Evolutionary conservation across 805 yeast species (phyloP).

Genomic region (Cephaloascus fragrans): DNA sequence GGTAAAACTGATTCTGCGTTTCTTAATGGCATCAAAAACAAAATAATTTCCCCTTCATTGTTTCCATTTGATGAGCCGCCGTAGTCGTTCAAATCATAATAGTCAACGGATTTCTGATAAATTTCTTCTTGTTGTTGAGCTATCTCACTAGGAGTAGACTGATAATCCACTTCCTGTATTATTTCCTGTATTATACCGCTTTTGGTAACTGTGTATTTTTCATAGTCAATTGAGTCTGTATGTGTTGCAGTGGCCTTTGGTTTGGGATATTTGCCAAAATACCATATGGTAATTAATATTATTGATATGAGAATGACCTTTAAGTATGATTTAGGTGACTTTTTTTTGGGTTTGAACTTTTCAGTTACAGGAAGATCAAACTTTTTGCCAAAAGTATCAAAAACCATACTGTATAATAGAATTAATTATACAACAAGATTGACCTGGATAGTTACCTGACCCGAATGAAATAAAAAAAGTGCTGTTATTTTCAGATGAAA

Average conservation of each 20-base stretch:
- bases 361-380: constrained; percentile 38
- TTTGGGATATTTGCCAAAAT: neutral
- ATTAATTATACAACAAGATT: neutral
- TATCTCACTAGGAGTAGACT: constrained; percentile 2
- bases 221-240: constrained; percentile 5
- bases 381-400: constrained; percentile 28
- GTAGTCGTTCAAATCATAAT: constrained; percentile 51
- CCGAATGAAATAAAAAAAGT: too few relatives aligned
- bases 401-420: constrained; percentile 8
- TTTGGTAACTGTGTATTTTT: constrained; percentile 19
- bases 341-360: constrained; percentile 13
- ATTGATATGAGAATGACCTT: neutral
- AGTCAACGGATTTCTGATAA: constrained; percentile 40
- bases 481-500: too few relatives aligned
- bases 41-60: constrained; percentile 47
- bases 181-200: constrained; percentile 15
- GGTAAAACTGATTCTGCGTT: constrained; percentile 73
- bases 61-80: constrained; percentile 43
- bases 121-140: constrained; percentile 18
- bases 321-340: neutral
- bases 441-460: neutral
- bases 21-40: constrained; percentile 67
- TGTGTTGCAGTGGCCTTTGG: neutral
- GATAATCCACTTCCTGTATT: constrained; percentile 1
- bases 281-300: neutral